Conservation (phyloP, 176 grass and related monocot genomes). For the Raddia distichophylla region DNA sequence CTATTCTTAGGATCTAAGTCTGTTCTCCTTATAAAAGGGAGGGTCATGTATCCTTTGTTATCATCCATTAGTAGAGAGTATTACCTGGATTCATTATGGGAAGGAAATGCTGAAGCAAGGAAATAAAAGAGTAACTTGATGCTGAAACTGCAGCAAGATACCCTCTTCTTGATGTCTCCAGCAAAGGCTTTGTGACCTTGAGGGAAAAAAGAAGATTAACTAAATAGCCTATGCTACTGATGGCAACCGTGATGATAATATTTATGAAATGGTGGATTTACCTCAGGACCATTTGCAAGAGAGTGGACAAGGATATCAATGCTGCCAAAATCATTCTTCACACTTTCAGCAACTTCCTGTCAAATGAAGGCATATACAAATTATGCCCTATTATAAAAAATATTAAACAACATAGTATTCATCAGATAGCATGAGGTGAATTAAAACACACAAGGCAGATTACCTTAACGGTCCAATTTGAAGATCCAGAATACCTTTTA, state of each 20-base stretch:
- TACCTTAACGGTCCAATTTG: constrained; percentile 97
- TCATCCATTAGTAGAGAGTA: not conserved
- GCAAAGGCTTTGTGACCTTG: constrained; percentile 84
- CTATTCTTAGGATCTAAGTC: too few relatives aligned
- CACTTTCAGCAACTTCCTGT: constrained; percentile 88
- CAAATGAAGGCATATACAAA: constrained; percentile 31
- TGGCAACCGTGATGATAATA: not conserved
- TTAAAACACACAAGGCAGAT: constrained; percentile 11
- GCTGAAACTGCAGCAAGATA: constrained; percentile 97
- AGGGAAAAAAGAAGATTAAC: constrained; percentile 2
- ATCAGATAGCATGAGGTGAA: constrained; percentile 5
- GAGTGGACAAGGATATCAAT: constrained; percentile 99
- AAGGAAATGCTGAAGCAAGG: constrained; percentile 87
- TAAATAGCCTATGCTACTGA: not conserved
- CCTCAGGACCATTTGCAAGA: constrained; percentile 97
- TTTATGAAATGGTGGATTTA: constrained; percentile 16
- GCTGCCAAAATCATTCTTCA: constrained; percentile 93
- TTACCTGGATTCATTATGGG: constrained; percentile 97
- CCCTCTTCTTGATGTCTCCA: constrained; percentile 94
- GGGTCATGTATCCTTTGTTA: too few relatives aligned
- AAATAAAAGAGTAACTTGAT: constrained; percentile 93
- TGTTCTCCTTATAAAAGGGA: too few relatives aligned
- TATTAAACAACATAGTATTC: constrained; percentile 6
- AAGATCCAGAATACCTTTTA: constrained; percentile 90
- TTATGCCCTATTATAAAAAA: constrained; percentile 17